Percentiles rank a stretch among this genome's conserved stretches.
Evolutionary conservation across 164 flowering plant genomes (phyloP).

Genomic region (Houttuynia cordata): DNA sequence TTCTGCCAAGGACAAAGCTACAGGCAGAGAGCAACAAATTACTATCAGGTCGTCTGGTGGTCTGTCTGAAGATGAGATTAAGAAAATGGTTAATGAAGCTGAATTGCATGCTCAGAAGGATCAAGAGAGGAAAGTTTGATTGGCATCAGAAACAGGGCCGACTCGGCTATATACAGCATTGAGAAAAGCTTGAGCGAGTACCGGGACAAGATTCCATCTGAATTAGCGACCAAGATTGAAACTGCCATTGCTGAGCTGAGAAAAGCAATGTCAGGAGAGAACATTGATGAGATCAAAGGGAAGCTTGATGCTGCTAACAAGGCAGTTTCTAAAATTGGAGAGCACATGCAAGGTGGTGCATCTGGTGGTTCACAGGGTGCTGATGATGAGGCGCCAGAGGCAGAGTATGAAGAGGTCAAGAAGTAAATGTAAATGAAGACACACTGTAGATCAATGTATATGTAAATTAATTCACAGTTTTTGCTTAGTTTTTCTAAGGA

Average conservation of each 20-base stretch:
- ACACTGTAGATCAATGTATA: no score
- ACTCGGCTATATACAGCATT: slow-evolving; percentile 9
- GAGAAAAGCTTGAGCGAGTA: slow-evolving; percentile 10
- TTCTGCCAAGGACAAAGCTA: slow-evolving; percentile 19
- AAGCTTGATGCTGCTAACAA: slow-evolving; percentile 10
- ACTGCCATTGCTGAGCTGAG: no score
- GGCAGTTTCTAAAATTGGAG: slow-evolving; percentile 16
- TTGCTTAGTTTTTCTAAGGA: no score
- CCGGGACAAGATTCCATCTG: slow-evolving; percentile 6
- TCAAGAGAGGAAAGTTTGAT: slow-evolving; percentile 11
- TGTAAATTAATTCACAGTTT: no score
- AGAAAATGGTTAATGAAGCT: slow-evolving; percentile 9
- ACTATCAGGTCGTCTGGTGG: slow-evolving; percentile 15
- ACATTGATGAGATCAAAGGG: slow-evolving; percentile 3
- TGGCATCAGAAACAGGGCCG: slow-evolving; percentile 7
- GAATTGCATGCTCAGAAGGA: slow-evolving; percentile 11
- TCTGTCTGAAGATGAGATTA: slow-evolving; percentile 7
- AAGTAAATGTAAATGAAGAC: no score
- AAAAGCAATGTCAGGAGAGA: slow-evolving; percentile 4
- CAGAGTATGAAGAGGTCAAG: slow-evolving; percentile 13
- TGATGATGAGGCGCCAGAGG: slow-evolving; percentile 12
- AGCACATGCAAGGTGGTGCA: slow-evolving; percentile 9
- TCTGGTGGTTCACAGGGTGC: slow-evolving; percentile 6
- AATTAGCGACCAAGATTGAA: slow-evolving; percentile 5
- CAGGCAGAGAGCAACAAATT: slow-evolving; percentile 16